Base-by-base conservation (phyloP, 371 early-diverging fungal species). In the Mortierella sp. region DNA sequence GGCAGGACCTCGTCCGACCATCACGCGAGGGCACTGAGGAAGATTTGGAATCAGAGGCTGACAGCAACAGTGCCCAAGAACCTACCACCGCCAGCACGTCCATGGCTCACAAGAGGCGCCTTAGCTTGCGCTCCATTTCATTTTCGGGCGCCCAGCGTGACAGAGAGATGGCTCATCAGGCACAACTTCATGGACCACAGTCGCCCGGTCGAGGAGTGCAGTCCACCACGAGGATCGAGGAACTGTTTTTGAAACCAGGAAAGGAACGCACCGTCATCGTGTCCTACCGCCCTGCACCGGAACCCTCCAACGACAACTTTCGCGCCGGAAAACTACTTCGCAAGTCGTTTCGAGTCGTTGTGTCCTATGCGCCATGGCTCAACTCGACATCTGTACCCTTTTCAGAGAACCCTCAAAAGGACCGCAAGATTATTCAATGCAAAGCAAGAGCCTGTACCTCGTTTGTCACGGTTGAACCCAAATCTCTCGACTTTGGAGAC, bases 401-500 rank as follows among this genome's bases (percentile, higher is more conserved):
- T 56, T 81, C 87, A 13, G 81, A 81, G 46, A 81, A 80, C 41
- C 81, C 82, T 2, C 81, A 82, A 31, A 86, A 83, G 43, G 95
- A 96, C 57, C 86, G 90, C 53, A 95, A 95, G 74, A 89, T 88
- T 25, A 88, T 98, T 44, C 95, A 95, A 47, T 98, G 98, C 81
- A 91, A 90, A 58, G 91, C 96, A 2, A 86, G 94, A 39, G 90
- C 90, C 19, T 98, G 99, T 71, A 98, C 97, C 0, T 96, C 99
- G 0, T 89, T 96, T 62, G 92, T 98, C 40, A 91, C 93, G 25
- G 92, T 95, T 2, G 80, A 85, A 22, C 97, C 98, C 0, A 85
- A 86, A 50, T 79, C 85, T 37, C 82, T 98, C 16, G 91, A 96
- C 68, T 98, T 98, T 82, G 99, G 98, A 46, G 93, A 95, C 64